phyloP scores from a whole-genome alignment of 208 protist species.

The Wallacemonas sp. region DNA sequence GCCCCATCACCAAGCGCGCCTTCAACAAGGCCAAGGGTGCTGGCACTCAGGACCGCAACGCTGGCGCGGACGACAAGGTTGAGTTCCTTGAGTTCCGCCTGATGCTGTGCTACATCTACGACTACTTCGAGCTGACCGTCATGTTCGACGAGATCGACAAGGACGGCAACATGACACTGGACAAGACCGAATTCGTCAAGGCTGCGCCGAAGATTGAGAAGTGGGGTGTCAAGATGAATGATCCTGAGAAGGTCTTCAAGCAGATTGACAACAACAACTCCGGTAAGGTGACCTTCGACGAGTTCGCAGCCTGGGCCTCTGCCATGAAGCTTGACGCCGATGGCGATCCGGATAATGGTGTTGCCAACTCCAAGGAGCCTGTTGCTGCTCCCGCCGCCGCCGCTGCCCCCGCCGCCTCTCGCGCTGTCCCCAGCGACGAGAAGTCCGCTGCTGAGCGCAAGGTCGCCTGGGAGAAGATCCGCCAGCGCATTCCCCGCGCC shows the following conservation, averaged over 20 bases:
- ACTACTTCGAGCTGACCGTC: conserved; percentile 32
- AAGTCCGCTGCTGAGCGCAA: neutral
- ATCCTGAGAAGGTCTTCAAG: conserved; percentile 39
- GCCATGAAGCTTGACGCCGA: conserved; percentile 30
- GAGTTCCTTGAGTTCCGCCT: conserved; percentile 49
- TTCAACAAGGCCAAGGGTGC: conserved; percentile 74
- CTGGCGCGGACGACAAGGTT: conserved; percentile 31
- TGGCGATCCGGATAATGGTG: conserved; percentile 27
- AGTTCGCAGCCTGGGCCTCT: conserved; percentile 50
- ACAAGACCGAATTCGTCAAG: conserved; percentile 42
- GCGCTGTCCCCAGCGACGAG: neutral
- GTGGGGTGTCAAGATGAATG: conserved; percentile 40
- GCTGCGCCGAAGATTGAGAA: conserved; percentile 32
- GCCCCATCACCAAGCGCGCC: conserved; percentile 71
- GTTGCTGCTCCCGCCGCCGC: neutral
- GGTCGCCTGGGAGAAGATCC: conserved; percentile 12
- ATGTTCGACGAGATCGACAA: conserved; percentile 64
- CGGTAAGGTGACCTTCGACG: conserved; percentile 50
- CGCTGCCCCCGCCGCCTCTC: neutral
- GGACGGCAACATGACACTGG: conserved; percentile 33
- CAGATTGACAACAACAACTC: conserved; percentile 44
- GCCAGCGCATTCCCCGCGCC: conserved; percentile 19
- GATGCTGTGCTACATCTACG: conserved; percentile 29
- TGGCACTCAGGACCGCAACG: conserved; percentile 28
- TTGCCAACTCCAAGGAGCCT: neutral